Evolutionary conservation across 2,329 filamentous ascomycete species (phyloP), one percentile per base, ranked within the genome.

Genomic region (Knufia fluminis): DNA sequence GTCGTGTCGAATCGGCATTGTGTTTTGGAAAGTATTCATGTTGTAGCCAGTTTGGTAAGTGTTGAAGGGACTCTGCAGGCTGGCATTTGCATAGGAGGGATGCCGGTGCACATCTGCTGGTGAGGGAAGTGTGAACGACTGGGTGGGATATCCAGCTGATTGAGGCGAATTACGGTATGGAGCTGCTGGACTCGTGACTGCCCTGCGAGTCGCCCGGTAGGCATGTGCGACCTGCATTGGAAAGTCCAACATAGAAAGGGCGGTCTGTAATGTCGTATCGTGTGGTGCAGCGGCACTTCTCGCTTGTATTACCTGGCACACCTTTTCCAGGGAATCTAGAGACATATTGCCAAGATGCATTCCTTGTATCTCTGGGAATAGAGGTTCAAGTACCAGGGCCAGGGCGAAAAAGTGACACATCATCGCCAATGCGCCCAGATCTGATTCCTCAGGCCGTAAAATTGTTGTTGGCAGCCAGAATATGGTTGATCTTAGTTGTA

Each of bases 391-490:
- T 33, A 88, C 80, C 52, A 97, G 74, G 2, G 88, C 89, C 16
- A 89, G 81, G 0, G 87, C 90, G 69, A 95, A 97, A 66, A 95
- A 88, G 63, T 97, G 86, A 9, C 89, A 86, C 48, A 97, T 82
- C 54, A 94, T 82, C 46, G 94, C 75, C 57, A 96, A 75, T 1
- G 88, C 84, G 52, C 80, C 86, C 20, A 86, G 78, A 57, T 91
- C 88, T 31, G 80, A 79, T 45, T 83, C 80, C 41, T 83, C 85
- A 56, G 82, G 80, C 63, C 91, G 84, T 22, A 96, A 76, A 59
- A 90, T 84, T 57, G 82, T 81, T 28, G 95, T 82, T 1, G 92
- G 92, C 49, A 95, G 80, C 89, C 91, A 97, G 69, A 97, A 95
- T 14, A 97, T 78, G 89, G 91, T 96, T 59, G 86, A 86, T 49